A percentile compares a stretch with the other conserved stretches of the same genome.
phyloP scores from a whole-genome alignment of 129 eudicot genomes.

The Cynara cardunculus region DNA sequence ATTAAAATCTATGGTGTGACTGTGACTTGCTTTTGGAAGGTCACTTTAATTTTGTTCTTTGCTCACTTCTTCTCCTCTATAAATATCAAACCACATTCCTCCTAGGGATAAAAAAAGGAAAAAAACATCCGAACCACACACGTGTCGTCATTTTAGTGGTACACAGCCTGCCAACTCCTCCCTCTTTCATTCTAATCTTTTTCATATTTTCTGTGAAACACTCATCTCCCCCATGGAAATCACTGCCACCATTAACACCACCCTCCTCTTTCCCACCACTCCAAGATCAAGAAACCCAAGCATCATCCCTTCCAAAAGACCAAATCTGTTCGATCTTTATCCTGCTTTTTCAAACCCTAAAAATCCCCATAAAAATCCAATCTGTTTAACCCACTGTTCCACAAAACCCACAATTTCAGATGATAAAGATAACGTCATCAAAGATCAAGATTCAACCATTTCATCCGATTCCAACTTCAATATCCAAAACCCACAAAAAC shows the following conservation, averaged over 20 bases:
- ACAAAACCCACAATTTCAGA: slow-evolving; percentile 49
- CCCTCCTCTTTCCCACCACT: slow-evolving; percentile 30
- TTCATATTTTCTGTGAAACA: slow-evolving; percentile 22
- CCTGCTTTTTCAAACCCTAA: slow-evolving; percentile 22
- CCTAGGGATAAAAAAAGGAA: not conserved
- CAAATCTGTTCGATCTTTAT: slow-evolving; percentile 28
- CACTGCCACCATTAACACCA: slow-evolving; percentile 31
- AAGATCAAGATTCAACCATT: slow-evolving; percentile 36
- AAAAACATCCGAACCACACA: slow-evolving; percentile 8
- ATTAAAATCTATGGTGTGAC: not conserved
- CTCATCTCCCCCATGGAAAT: slow-evolving; percentile 46
- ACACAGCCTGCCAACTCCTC: slow-evolving; percentile 22
- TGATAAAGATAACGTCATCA: slow-evolving; percentile 40
- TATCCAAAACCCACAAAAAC: slow-evolving; percentile 31
- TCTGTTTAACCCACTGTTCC: slow-evolving; percentile 49
- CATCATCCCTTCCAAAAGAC: slow-evolving; percentile 20
- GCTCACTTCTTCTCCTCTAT: not conserved
- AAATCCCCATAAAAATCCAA: slow-evolving; percentile 21
- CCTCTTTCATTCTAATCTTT: slow-evolving; percentile 27
- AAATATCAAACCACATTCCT: slow-evolving; percentile 9
- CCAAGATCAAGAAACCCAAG: slow-evolving; percentile 27
- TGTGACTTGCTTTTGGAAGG: not conserved
- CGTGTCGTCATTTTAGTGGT: slow-evolving; percentile 38
- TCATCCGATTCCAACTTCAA: slow-evolving; percentile 24
- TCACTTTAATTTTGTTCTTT: not conserved